These are phyloP conservation scores for Tulasnella sp. DNA, from an alignment of 768 basidiomycete genomes.

Conservation along the genomic window DNA sequence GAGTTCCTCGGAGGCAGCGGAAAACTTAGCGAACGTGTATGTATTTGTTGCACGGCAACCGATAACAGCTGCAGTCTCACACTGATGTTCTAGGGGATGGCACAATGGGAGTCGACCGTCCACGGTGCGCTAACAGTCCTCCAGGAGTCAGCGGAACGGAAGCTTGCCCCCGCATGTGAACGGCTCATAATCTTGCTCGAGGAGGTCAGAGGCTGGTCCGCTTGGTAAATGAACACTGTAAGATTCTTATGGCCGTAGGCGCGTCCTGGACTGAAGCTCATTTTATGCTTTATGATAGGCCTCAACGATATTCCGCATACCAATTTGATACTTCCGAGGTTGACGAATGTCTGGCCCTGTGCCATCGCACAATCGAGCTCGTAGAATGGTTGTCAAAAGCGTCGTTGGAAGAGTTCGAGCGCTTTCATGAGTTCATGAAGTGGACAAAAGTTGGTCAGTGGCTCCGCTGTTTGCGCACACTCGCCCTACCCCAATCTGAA, in stretches of 20 bases:
- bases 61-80: background rate
- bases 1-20: constrained; percentile 73
- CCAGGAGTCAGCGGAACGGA: constrained; percentile 62
- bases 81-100: constrained; percentile 45
- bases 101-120: constrained; percentile 73
- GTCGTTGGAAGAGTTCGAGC: constrained; percentile 54
- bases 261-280: background rate
- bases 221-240: constrained; percentile 36
- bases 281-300: constrained; percentile 33
- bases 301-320: constrained; percentile 44
- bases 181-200: constrained; percentile 64
- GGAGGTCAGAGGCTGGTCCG: constrained; percentile 70
- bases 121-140: constrained; percentile 59
- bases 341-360: constrained; percentile 41
- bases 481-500: background rate
- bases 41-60: constrained; percentile 19
- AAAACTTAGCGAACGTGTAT: constrained; percentile 72
- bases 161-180: constrained; percentile 63
- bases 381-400: constrained; percentile 58
- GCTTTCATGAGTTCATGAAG: constrained; percentile 68
- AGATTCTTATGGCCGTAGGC: constrained; percentile 23
- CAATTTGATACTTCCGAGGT: constrained; percentile 43
- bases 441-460: constrained; percentile 39
- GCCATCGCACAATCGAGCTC: constrained; percentile 48
- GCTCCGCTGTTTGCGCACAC: background rate